These are phyloP conservation scores for Pythium aphanidermatum DNA, from an alignment of 352 stramenopile genomes.

Conservation along the genomic window DNA sequence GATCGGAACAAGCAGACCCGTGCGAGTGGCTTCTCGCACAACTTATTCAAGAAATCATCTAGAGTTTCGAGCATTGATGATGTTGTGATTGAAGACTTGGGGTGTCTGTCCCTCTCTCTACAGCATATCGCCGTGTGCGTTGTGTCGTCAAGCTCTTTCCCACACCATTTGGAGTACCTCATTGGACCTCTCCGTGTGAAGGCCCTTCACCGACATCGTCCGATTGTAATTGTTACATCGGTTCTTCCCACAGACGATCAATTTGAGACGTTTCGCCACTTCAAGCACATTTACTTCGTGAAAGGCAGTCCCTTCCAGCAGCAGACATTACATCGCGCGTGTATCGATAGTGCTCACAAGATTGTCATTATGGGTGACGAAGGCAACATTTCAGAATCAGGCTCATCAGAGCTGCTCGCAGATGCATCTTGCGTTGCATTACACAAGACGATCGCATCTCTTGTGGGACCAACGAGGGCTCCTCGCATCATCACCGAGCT, in stretches of 20 bases:
- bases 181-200: constrained; percentile 66
- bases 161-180: constrained; percentile 72
- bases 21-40: constrained; percentile 8
- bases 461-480: constrained; percentile 50
- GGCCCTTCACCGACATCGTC: constrained; percentile 58
- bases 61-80: constrained; percentile 30
- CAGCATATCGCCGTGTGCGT: constrained; percentile 72
- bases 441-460: constrained; percentile 72
- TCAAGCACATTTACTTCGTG: constrained; percentile 68
- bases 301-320: constrained; percentile 55
- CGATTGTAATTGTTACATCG: constrained; percentile 57
- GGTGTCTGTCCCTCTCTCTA: constrained; percentile 37
- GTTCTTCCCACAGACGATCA: constrained; percentile 49
- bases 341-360: constrained; percentile 52
- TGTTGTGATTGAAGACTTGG: constrained; percentile 43
- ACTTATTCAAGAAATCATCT: constrained; percentile 8
- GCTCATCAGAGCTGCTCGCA: constrained; percentile 61
- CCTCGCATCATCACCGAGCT: constrained; percentile 75
- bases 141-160: constrained; percentile 45
- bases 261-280: constrained; percentile 66
- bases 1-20: not conserved
- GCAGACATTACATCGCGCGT: constrained; percentile 52
- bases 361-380: constrained; percentile 73
- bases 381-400: constrained; percentile 42
- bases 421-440: constrained; percentile 77